These are phyloP conservation scores for Cercospora sojina DNA, from an alignment of 2,329 filamentous ascomycete genomes.

Conservation along the genomic window DNA sequence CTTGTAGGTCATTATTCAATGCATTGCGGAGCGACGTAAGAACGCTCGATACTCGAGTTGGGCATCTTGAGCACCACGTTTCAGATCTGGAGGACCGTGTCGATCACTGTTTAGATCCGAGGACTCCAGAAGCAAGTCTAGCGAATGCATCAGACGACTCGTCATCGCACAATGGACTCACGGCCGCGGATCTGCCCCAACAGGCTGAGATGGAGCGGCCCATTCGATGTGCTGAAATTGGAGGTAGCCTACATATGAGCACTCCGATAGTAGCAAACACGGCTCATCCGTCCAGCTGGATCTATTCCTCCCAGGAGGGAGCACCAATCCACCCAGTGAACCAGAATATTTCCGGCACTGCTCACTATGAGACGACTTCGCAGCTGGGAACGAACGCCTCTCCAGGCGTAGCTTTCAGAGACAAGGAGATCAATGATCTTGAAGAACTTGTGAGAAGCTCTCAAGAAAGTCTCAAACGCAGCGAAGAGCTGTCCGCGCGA, in stretches of 20 bases:
- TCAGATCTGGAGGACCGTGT: conserved; percentile 30
- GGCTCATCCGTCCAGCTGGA: not conserved
- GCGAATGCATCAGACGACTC: not conserved
- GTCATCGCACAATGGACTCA: not conserved
- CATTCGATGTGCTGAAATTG: not conserved
- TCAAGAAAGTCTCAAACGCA: conserved; percentile 19
- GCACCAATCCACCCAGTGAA: not conserved
- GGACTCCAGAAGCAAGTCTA: conserved; percentile 25
- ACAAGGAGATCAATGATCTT: conserved; percentile 30
- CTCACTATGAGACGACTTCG: not conserved
- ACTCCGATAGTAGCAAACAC: not conserved
- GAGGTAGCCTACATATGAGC: not conserved
- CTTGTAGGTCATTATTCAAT: conserved; percentile 22
- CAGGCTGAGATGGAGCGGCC: not conserved
- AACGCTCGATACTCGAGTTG: conserved; percentile 21
- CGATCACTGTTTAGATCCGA: conserved; percentile 12
- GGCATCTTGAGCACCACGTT: conserved; percentile 24
- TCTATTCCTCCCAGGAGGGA: not conserved
- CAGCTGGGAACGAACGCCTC: not conserved
- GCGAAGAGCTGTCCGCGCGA: conserved; percentile 15
- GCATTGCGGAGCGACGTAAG: conserved; percentile 26
- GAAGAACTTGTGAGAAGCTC: conserved; percentile 24
- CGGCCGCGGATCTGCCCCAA: not conserved
- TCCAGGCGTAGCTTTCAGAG: conserved; percentile 31
- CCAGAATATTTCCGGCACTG: not conserved